Evolutionary conservation across 352 stramenopile species (phyloP).

Genomic region (Pythium myriotylum): DNA sequence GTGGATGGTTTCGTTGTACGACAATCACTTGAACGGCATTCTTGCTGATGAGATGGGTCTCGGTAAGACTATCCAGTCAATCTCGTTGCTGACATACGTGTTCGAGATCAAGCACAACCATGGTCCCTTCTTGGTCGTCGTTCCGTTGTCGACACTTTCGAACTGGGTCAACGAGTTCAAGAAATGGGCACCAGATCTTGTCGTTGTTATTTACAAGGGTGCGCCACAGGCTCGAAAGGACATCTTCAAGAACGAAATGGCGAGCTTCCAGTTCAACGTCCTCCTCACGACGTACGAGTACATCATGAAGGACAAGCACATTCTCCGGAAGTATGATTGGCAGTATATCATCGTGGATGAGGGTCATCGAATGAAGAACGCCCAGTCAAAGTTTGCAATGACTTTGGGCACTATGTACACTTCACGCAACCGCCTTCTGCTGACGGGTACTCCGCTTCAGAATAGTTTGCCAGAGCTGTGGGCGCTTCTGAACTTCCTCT

Average conservation of each 20-base stretch:
- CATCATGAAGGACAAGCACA: constrained; percentile 92
- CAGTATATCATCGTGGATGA: constrained; percentile 95
- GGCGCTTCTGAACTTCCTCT: constrained; percentile 91
- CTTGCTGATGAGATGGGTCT: constrained; percentile 97
- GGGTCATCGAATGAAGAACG: constrained; percentile 93
- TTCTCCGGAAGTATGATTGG: constrained; percentile 90
- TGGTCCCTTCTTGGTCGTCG: constrained; percentile 97
- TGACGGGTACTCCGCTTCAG: constrained; percentile 98
- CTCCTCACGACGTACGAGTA: constrained; percentile 95
- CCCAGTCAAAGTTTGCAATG: constrained; percentile 90
- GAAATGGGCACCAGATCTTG: constrained; percentile 95
- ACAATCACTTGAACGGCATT: constrained; percentile 99
- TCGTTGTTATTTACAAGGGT: constrained; percentile 96
- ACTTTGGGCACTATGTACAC: constrained; percentile 84
- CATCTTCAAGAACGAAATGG: constrained; percentile 80
- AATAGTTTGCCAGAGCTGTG: constrained; percentile 96
- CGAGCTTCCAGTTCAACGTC: constrained; percentile 90
- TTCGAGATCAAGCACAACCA: constrained; percentile 86
- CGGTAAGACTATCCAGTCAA: constrained; percentile 88
- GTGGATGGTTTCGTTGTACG: constrained; percentile 99
- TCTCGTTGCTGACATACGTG: constrained; percentile 84
- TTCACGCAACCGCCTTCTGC: constrained; percentile 90
- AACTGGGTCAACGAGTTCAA: constrained; percentile 96
- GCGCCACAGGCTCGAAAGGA: constrained; percentile 82
- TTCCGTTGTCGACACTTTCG: constrained; percentile 94